These are phyloP conservation scores for Batrachochytrium dendrobatidis DNA, from an alignment of 371 early-diverging fungal genomes.

Conservation along the genomic window DNA sequence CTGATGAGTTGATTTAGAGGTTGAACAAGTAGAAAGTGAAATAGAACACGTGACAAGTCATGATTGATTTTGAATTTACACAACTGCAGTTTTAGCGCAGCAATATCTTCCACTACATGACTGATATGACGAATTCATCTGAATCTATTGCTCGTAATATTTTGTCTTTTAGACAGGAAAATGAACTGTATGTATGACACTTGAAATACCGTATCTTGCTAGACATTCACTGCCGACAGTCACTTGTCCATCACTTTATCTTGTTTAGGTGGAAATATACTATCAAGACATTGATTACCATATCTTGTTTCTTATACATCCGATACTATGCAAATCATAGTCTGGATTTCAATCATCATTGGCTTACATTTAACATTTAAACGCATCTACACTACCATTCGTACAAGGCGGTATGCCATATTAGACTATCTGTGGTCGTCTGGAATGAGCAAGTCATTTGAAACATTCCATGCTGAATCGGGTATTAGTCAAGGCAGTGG, in stretches of 20 bases:
- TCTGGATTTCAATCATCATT: neutral
- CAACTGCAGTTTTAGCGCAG: neutral
- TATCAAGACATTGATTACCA: neutral
- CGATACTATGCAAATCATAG: neutral
- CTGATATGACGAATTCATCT: too few species aligned
- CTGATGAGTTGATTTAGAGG: neutral
- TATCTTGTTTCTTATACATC: neutral
- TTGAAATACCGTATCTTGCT: too few species aligned
- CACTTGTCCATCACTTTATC: neutral
- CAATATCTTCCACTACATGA: neutral
- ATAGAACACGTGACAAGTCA: neutral
- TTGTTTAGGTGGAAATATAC: neutral
- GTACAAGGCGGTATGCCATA: slow-evolving; percentile 77
- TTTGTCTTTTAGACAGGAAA: too few species aligned
- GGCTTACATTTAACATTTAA: too few species aligned
- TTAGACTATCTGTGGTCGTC: slow-evolving; percentile 75
- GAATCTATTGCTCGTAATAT: too few species aligned
- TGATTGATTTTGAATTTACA: neutral
- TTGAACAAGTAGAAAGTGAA: neutral
- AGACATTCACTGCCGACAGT: too few species aligned
- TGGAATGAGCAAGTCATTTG: slow-evolving; percentile 62
- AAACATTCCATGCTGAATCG: slow-evolving; percentile 65
- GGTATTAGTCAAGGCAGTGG: slow-evolving; percentile 61
- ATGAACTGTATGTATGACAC: too few species aligned
- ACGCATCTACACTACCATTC: too few species aligned